These are phyloP conservation scores for Tagetes erecta DNA, from an alignment of 129 eudicot species.

Conservation along the genomic window DNA sequence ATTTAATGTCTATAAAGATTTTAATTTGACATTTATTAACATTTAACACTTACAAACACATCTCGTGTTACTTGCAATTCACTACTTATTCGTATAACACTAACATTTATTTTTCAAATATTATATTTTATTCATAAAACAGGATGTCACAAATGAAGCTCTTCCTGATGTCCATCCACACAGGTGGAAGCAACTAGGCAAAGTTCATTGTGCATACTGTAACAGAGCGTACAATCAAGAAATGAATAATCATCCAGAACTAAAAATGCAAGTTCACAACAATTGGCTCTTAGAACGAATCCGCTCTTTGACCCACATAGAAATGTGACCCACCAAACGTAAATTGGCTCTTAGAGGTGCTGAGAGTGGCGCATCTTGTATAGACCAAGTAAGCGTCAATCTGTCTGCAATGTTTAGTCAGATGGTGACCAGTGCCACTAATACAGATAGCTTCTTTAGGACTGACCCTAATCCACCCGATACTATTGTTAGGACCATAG, in stretches of 20 bases:
- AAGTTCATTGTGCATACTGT: conserved; percentile 50
- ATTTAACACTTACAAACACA: too few species aligned
- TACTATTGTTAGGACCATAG: conserved; percentile 46
- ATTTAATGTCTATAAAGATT: too few species aligned
- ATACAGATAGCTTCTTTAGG: conserved; percentile 42
- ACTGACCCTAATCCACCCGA: conserved; percentile 31
- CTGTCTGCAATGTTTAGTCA: conserved; percentile 50
- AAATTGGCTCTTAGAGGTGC: conserved; percentile 21
- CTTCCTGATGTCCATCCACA: conserved; percentile 40
- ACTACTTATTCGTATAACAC: too few species aligned
- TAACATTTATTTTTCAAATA: too few species aligned
- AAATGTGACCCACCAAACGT: conserved; percentile 34
- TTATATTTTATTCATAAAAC: too few species aligned
- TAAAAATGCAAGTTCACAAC: conserved; percentile 34
- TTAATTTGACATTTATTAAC: too few species aligned
- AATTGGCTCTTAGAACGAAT: conserved; percentile 46
- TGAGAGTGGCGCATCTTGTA: background rate
- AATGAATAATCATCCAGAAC: conserved; percentile 4
- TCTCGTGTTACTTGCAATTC: too few species aligned
- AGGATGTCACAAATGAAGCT: background rate
- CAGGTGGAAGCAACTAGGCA: conserved; percentile 44
- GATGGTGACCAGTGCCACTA: conserved; percentile 50
- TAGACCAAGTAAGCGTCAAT: conserved; percentile 26
- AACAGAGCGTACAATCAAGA: conserved; percentile 31
- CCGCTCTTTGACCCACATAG: conserved; percentile 39